These are phyloP conservation scores for Claviceps humidiphila DNA, from an alignment of 2,329 filamentous ascomycete species.

Conservation along the genomic window DNA sequence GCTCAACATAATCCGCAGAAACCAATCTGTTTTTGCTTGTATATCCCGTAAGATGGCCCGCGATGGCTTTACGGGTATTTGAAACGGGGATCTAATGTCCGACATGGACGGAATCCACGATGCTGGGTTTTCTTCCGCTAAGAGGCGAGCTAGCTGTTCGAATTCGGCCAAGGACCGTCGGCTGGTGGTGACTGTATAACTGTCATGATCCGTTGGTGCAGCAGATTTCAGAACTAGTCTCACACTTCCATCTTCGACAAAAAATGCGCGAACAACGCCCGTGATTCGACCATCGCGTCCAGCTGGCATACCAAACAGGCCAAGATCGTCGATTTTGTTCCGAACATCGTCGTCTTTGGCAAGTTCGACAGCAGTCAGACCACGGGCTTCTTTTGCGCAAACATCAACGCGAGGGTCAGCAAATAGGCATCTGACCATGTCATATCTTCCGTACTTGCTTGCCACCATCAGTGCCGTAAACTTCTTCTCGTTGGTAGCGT, in stretches of 20 bases:
- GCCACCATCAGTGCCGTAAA: conserved; percentile 97
- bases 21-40: conserved; percentile 74
- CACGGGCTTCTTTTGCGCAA: conserved; percentile 69
- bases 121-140: conserved; percentile 81
- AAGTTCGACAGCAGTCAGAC: conserved; percentile 85
- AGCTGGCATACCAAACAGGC: conserved; percentile 62
- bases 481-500: conserved; percentile 85
- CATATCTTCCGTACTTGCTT: conserved; percentile 92
- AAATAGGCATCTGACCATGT: conserved; percentile 82
- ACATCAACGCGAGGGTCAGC: conserved; percentile 78
- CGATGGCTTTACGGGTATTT: conserved; percentile 85
- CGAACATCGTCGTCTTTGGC: conserved; percentile 96
- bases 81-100: conserved; percentile 73
- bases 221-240: conserved; percentile 90
- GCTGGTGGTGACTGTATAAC: conserved; percentile 89
- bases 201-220: conserved; percentile 65
- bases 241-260: conserved; percentile 91
- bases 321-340: conserved; percentile 89
- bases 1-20: conserved; percentile 70
- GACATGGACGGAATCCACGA: conserved; percentile 81
- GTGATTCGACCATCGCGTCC: conserved; percentile 72
- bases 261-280: conserved; percentile 86
- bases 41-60: conserved; percentile 76
- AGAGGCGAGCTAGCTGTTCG: conserved; percentile 72
- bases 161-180: conserved; percentile 80